Evolutionary conservation across 106 monocot genomes (phyloP), one percentile per base, ranked within the genome.

Genomic region (Platanthera guangdongensis): DNA sequence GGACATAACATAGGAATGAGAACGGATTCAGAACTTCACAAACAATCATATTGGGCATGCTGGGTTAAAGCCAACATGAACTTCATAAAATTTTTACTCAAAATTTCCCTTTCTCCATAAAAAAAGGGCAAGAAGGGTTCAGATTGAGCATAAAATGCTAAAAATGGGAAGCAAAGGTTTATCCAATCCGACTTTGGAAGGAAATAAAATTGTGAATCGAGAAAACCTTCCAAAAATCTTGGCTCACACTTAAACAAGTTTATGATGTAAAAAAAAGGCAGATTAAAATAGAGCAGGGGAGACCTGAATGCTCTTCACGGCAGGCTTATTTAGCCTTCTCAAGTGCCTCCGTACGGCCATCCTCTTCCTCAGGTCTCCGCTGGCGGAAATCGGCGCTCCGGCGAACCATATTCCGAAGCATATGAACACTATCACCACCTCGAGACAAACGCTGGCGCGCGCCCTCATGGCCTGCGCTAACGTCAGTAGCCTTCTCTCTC

Each of bases 251-350:
- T 5, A 6, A 18, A 11, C 1, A 50, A 74, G 52, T 74, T 72
- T 45, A 12, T 15, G 19, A 62, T 39, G 45, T 19, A 48, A 60
- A 15, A 14, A 14, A 25, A 25, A 0, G 25, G 25, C 25, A 25
- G 46, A 13, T 60, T 19, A 19, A 16, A 46, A 45, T 11, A 51
- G 60, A 46, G 50, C 9, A 51, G 60, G 15, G 4, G 47, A 49
- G 21, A 76, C 76, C 76, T 76, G 48, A 47, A 64, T 76, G 46
- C 48, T 63, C 48, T 62, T 64, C 45, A 63, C 8, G 15, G 76
- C 47, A 8, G 76, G 76, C 63, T 76, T 76, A 48, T 76, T 76
- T 3, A 76, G 47, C 47, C 53, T 63, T 48, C 63, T 47, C 6
- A 76, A 19, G 63, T 64, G 73, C 52, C 51, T 52, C 25, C 52